Evolutionary conservation across 257 asterid genomes (phyloP).

Genomic region (Handroanthus guayacan): DNA sequence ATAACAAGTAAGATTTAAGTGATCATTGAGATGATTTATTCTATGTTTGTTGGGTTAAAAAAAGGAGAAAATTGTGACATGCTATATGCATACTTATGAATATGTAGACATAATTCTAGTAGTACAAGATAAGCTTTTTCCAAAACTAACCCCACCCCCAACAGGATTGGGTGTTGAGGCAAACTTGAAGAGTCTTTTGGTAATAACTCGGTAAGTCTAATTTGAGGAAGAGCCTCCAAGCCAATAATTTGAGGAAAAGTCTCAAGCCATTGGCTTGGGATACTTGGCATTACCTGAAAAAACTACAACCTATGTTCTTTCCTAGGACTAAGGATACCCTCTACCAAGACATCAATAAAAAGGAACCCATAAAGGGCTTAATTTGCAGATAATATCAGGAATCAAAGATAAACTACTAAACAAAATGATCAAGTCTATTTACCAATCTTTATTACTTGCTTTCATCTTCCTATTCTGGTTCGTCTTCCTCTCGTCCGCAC

Average conservation of each 20-base stretch:
- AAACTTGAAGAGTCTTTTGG: too few species aligned
- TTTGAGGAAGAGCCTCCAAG: too few species aligned
- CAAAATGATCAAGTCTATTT: constrained; percentile 8
- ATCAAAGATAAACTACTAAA: not conserved
- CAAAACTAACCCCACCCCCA: too few species aligned
- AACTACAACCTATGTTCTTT: constrained; percentile 30
- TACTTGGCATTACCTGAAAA: constrained; percentile 19
- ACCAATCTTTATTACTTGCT: constrained; percentile 26
- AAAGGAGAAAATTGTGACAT: too few species aligned
- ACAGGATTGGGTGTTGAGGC: too few species aligned
- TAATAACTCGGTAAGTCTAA: too few species aligned
- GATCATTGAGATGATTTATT: too few species aligned
- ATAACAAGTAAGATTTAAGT: too few species aligned
- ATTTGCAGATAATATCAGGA: not conserved
- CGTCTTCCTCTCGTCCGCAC: constrained; percentile 34
- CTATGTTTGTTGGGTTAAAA: too few species aligned
- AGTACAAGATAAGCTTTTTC: too few species aligned
- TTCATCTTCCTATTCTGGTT: constrained; percentile 35
- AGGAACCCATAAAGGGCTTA: constrained; percentile 1
- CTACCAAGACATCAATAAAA: constrained; percentile 3
- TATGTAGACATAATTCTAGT: too few species aligned
- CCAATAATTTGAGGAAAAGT: constrained; percentile 20
- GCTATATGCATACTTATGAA: too few species aligned
- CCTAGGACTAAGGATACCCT: constrained; percentile 45
- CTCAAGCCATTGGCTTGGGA: constrained; percentile 9